A percentile compares a stretch with the other conserved stretches of the same genome.
phyloP scores from a whole-genome alignment of 148 eudicot species.

The Rhododendron kiyosumense region DNA sequence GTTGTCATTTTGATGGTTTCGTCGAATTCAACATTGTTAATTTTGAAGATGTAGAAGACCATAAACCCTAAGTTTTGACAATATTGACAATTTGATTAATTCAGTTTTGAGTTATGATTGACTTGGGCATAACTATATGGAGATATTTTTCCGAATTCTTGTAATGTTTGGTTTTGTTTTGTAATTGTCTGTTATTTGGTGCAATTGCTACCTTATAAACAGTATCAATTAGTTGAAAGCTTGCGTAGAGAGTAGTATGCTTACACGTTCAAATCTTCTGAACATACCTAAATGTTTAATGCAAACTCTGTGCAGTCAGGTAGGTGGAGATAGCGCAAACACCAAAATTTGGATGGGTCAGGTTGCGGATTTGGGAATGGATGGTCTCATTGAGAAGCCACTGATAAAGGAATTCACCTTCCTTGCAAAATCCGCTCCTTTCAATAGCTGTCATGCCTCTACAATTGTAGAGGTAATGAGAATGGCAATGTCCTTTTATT shows the following conservation, averaged over 20 bases:
- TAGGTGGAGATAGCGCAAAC: conserved; percentile 14
- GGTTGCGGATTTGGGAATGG: conserved; percentile 4
- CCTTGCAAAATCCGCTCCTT: conserved; percentile 53
- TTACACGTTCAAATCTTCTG: background rate
- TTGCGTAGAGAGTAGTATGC: background rate
- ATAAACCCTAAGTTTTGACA: background rate
- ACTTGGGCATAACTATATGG: background rate
- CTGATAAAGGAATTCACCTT: conserved; percentile 64
- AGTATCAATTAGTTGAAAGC: background rate
- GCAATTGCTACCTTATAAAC: background rate
- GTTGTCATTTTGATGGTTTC: background rate
- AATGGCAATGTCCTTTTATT: background rate
- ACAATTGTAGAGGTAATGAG: conserved; percentile 76
- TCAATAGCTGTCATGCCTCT: conserved; percentile 87
- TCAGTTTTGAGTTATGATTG: background rate
- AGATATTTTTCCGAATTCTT: background rate
- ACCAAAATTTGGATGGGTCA: conserved; percentile 11
- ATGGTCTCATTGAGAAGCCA: conserved; percentile 22
- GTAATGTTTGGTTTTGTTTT: background rate
- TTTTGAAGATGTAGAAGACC: background rate
- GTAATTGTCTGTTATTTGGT: no score
- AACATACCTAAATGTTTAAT: background rate
- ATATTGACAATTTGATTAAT: background rate
- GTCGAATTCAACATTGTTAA: background rate
- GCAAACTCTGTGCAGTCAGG: conserved; percentile 20